A percentile compares a stretch with the other conserved stretches of the same genome.
These are phyloP conservation scores for Baudoinia panamericana DNA, from an alignment of 495 filamentous ascomycete genomes.

Conservation along the genomic window DNA sequence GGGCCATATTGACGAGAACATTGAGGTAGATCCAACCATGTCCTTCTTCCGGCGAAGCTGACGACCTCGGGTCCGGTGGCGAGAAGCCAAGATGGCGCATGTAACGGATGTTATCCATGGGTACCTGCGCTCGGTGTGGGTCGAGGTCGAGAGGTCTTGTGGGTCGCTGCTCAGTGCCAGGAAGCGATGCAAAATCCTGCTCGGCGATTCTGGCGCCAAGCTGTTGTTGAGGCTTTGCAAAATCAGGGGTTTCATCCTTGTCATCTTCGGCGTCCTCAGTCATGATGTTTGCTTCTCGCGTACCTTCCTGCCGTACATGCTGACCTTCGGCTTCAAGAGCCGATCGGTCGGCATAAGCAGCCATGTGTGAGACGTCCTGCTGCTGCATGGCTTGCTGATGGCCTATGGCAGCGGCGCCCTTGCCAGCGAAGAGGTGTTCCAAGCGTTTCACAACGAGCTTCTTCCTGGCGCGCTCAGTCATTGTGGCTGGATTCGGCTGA, in stretches of 20 bases:
- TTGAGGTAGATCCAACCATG: conserved; percentile 73
- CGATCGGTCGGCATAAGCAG: conserved; percentile 31
- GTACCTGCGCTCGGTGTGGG: conserved; percentile 49
- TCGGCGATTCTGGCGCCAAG: background rate
- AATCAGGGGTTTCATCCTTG: conserved; percentile 4
- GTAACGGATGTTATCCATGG: conserved; percentile 61
- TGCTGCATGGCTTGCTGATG: conserved; percentile 38
- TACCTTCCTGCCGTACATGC: conserved; percentile 28
- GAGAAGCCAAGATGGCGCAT: conserved; percentile 56
- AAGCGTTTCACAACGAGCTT: conserved; percentile 56
- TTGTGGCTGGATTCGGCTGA: conserved; percentile 30
- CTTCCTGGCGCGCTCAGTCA: conserved; percentile 58
- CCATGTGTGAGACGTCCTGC: conserved; percentile 45
- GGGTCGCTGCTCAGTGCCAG: conserved; percentile 47
- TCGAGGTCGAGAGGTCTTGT: conserved; percentile 62
- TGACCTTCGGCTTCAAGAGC: conserved; percentile 28
- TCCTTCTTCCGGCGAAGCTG: conserved; percentile 29
- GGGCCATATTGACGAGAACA: conserved; percentile 64
- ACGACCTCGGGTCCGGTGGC: conserved; percentile 39
- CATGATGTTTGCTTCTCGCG: conserved; percentile 40
- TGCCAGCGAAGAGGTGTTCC: conserved; percentile 70
- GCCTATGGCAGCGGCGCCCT: conserved; percentile 33
- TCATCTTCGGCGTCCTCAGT: conserved; percentile 18
- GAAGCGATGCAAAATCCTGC: conserved; percentile 9
- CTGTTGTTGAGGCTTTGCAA: background rate